Evolutionary conservation across 352 stramenopile genomes (phyloP).

Genomic region (Pythium dissotocum): DNA sequence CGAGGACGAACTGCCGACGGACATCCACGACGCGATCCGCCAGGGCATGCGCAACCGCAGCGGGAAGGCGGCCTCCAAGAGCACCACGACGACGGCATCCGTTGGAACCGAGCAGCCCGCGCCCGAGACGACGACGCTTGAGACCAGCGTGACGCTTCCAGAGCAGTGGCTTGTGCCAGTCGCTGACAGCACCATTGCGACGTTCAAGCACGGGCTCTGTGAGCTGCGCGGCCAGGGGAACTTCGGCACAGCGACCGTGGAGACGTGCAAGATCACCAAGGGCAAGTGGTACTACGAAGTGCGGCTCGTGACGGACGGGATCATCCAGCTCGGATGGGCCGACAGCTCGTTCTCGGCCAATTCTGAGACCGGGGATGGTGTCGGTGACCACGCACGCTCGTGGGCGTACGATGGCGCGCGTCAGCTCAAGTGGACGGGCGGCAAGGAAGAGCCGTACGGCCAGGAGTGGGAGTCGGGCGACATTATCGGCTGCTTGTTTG

Average conservation of each 20-base stretch:
- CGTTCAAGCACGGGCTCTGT: conserved; percentile 71
- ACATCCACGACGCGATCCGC: conserved; percentile 72
- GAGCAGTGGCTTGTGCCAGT: conserved; percentile 52
- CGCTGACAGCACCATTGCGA: conserved; percentile 40
- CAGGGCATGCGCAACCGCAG: conserved; percentile 57
- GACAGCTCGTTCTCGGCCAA: conserved; percentile 80
- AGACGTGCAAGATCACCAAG: conserved; percentile 39
- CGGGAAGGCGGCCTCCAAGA: conserved; percentile 23
- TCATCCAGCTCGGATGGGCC: conserved; percentile 93
- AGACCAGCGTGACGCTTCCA: conserved; percentile 16
- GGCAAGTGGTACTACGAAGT: conserved; percentile 93
- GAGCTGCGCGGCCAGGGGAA: conserved; percentile 73
- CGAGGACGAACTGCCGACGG: conserved; percentile 58
- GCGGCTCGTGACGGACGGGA: conserved; percentile 80
- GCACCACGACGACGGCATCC: neutral
- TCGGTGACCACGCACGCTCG: conserved; percentile 88
- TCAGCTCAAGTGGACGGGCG: conserved; percentile 83
- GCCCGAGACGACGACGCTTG: neutral
- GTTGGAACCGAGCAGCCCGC: neutral
- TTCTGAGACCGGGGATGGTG: conserved; percentile 83
- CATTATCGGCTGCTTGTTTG: conserved; percentile 87
- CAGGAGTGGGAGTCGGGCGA: conserved; percentile 76
- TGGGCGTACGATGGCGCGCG: conserved; percentile 91
- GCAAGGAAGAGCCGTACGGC: conserved; percentile 65
- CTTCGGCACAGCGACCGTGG: conserved; percentile 74